Evolutionary conservation across 495 filamentous ascomycete species (phyloP).

Genomic region (Collariella sp.): DNA sequence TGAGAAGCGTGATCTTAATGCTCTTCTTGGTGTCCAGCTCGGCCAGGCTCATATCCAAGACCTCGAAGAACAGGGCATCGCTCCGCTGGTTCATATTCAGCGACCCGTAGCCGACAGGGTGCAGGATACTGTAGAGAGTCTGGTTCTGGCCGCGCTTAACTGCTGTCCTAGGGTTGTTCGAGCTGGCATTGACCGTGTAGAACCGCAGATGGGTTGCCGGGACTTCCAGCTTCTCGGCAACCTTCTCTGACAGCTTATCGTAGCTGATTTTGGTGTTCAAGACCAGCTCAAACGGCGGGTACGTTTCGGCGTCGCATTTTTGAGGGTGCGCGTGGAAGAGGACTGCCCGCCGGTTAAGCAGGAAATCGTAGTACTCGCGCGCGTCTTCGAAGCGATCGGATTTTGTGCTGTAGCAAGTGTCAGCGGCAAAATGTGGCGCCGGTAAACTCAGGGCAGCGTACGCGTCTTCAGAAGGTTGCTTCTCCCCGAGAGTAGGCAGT

Average conservation of each 20-base stretch:
- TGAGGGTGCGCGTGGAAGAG: slow-evolving; percentile 53
- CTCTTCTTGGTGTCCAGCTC: slow-evolving; percentile 86
- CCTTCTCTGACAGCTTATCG: slow-evolving; percentile 78
- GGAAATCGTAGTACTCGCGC: slow-evolving; percentile 82
- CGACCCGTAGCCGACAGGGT: slow-evolving; percentile 43
- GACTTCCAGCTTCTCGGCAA: slow-evolving; percentile 69
- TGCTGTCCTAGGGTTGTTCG: slow-evolving; percentile 60
- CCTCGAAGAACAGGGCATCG: slow-evolving; percentile 81
- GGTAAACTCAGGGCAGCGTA: slow-evolving; percentile 24
- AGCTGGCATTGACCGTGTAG: slow-evolving; percentile 67
- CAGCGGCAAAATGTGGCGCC: not conserved
- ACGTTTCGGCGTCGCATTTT: slow-evolving; percentile 37
- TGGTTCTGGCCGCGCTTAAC: slow-evolving; percentile 61
- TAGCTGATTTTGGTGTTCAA: slow-evolving; percentile 85
- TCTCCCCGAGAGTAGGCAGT: slow-evolving; percentile 22
- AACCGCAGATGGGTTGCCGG: slow-evolving; percentile 84
- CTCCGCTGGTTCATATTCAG: slow-evolving; percentile 56
- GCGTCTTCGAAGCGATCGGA: slow-evolving; percentile 53
- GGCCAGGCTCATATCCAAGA: slow-evolving; percentile 85
- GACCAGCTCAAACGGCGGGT: slow-evolving; percentile 56
- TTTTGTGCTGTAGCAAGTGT: slow-evolving; percentile 13
- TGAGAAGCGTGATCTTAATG: slow-evolving; percentile 72
- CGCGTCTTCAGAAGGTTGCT: slow-evolving; percentile 23
- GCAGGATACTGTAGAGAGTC: slow-evolving; percentile 64
- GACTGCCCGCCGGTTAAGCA: slow-evolving; percentile 72